These are phyloP conservation scores for Picea sitchensis DNA, from an alignment of 75 land plant genomes.

Conservation along the genomic window DNA sequence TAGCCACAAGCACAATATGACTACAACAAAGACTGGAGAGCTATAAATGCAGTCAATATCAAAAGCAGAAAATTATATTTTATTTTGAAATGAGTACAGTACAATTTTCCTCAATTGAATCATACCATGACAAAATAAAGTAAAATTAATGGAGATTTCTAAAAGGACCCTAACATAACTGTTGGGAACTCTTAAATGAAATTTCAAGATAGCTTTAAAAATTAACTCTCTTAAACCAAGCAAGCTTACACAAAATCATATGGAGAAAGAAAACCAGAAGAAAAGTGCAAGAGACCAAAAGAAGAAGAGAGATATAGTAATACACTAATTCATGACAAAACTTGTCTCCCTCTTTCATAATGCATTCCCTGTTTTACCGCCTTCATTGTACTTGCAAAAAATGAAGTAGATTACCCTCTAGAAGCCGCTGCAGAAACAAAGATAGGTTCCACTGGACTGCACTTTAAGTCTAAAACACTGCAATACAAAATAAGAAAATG, in stretches of 20 bases:
- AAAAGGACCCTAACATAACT: not conserved
- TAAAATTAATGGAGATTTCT: not conserved
- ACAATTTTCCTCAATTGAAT: not conserved
- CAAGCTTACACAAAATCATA: not conserved
- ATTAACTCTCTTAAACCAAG: not conserved
- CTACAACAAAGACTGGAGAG: too few species aligned
- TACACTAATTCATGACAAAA: not conserved
- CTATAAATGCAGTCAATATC: too few species aligned
- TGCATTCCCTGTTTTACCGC: not conserved
- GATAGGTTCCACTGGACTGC: constrained; percentile 90
- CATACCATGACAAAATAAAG: not conserved
- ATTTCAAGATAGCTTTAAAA: not conserved
- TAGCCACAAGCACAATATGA: too few species aligned
- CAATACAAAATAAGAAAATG: constrained; percentile 1
- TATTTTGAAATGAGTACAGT: not conserved
- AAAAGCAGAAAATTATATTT: too few species aligned
- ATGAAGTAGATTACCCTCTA: constrained; percentile 31
- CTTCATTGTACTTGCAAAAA: not conserved
- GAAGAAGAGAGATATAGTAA: not conserved
- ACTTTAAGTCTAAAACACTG: constrained; percentile 94
- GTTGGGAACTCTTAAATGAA: not conserved
- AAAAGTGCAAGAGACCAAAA: not conserved
- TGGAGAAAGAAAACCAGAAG: not conserved
- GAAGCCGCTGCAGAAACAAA: constrained; percentile 97
- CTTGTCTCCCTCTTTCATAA: not conserved